Conservation (phyloP, 169 alveolate species). For the Plasmodium gonderi region DNA sequence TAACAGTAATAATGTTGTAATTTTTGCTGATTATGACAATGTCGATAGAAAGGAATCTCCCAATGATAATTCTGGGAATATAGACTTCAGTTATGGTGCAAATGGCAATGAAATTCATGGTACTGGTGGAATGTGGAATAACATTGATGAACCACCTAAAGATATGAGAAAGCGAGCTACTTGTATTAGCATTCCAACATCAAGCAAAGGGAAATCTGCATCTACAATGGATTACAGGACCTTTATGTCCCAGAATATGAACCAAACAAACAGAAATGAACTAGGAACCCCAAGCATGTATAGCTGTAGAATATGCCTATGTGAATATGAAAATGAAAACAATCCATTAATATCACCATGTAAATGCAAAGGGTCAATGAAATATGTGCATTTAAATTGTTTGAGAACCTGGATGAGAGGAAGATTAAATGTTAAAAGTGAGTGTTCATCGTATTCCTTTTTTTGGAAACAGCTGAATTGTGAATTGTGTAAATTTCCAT, state of each 20-base stretch:
- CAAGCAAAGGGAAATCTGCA: neutral
- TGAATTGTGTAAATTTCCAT: slow-evolving; percentile 94
- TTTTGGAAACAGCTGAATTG: slow-evolving; percentile 92
- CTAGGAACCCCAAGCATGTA: slow-evolving; percentile 29
- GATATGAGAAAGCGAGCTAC: neutral
- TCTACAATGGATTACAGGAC: neutral
- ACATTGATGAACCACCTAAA: neutral
- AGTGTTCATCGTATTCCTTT: slow-evolving; percentile 78
- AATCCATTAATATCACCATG: slow-evolving; percentile 97
- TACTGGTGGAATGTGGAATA: neutral
- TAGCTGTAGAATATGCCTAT: slow-evolving; percentile 92
- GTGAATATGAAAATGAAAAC: slow-evolving; percentile 86
- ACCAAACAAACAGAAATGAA: neutral
- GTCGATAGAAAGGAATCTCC: too few relatives aligned
- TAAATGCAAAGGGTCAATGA: slow-evolving; percentile 96
- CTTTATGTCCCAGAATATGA: neutral
- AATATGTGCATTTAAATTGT: slow-evolving; percentile 94
- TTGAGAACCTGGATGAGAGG: slow-evolving; percentile 94
- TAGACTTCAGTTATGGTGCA: neutral
- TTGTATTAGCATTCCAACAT: neutral
- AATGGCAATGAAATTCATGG: too few relatives aligned
- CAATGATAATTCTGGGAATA: neutral
- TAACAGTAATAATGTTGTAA: neutral
- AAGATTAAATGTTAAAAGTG: slow-evolving; percentile 82
- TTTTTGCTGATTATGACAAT: neutral